A percentile compares a stretch with the other conserved stretches of the same genome.
phyloP scores from a whole-genome alignment of 2,329 filamentous ascomycete genomes.

The Epichloe bromicola region DNA sequence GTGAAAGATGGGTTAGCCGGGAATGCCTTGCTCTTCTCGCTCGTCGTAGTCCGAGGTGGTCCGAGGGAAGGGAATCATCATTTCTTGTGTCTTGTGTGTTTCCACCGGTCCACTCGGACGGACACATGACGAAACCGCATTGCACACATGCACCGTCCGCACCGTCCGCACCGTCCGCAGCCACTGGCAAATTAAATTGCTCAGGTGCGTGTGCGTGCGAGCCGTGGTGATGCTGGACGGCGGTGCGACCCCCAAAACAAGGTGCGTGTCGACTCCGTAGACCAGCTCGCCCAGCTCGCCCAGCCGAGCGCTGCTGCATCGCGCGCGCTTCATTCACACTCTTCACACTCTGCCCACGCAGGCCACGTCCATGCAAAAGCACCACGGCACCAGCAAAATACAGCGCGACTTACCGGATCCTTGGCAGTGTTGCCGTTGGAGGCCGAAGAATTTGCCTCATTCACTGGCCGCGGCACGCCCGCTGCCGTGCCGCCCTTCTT shows the following conservation, averaged over 20 bases:
- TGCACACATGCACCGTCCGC: neutral
- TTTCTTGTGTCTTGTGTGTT: neutral
- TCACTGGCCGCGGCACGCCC: slow-evolving; percentile 52
- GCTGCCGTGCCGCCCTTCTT: slow-evolving; percentile 57
- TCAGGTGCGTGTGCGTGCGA: neutral
- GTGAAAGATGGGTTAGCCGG: slow-evolving; percentile 19
- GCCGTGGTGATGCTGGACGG: slow-evolving; percentile 2
- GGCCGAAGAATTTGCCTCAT: slow-evolving; percentile 49
- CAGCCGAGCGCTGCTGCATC: too few species aligned
- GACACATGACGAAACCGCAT: slow-evolving; percentile 2
- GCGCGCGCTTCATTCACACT: neutral
- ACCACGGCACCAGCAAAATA: neutral
- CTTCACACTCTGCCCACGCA: neutral
- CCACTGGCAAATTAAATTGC: slow-evolving; percentile 1
- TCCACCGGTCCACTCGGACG: neutral
- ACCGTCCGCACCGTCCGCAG: neutral
- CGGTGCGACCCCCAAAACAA: too few species aligned
- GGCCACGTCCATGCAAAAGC: neutral
- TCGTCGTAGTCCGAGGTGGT: neutral
- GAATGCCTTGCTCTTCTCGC: neutral
- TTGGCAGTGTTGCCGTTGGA: slow-evolving; percentile 37
- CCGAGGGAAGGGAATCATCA: neutral
- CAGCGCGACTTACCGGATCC: slow-evolving; percentile 36
- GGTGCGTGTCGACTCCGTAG: too few species aligned
- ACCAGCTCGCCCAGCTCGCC: too few species aligned